Base-by-base conservation (phyloP, 2,329 filamentous ascomycete genomes). In the Stemphylium vesicarium region DNA sequence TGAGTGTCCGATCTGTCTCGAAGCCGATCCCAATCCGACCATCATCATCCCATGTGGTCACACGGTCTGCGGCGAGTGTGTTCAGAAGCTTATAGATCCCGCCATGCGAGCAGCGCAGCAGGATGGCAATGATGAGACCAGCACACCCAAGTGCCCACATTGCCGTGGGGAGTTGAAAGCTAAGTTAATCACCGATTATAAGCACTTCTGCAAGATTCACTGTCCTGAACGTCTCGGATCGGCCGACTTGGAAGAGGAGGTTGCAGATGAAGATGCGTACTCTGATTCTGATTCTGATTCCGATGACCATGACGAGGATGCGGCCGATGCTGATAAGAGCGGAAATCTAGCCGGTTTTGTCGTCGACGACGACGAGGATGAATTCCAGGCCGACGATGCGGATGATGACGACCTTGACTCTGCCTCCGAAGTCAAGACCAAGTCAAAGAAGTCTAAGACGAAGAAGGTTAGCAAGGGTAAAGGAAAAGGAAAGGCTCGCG, bases 11-110 rank as follows among this genome's bases (percentile, higher is more conserved):
- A 87, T 95, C 16, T 96, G 92, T 72, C 88, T 90, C 54, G 92
- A 96, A 66, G 86, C 81, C 2, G 85, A 88, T 6, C 81, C 84
- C 12, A 92, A 93, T 58, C 90, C 91, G 0, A 84, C 84, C 3
- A 90, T 96, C 59, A 88, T 93, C 72, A 81, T 91, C 46, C 91
- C 91, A 1, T 96, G 92, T 68, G 92, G 92, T 2, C 92, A 96
- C 68, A 85, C 88, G 56, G 86, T 87, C 20, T 96, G 92, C 74
- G 79, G 83, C 1, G 88, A 92, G 59, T 96, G 92, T 70, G 87
- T 95, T 57, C 82, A 85, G 5, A 85, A 83, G 50, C 82, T 96
- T 41, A 81, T 74, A 12, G 90, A 91, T 58, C 85, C 87, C 3
- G 76, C 81, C 1, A 83, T 52, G 53, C 53, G 79, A 24, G 38